Evolutionary conservation across 1,284 basidiomycete species (phyloP).

Genomic region (Trichosporon asahii): DNA sequence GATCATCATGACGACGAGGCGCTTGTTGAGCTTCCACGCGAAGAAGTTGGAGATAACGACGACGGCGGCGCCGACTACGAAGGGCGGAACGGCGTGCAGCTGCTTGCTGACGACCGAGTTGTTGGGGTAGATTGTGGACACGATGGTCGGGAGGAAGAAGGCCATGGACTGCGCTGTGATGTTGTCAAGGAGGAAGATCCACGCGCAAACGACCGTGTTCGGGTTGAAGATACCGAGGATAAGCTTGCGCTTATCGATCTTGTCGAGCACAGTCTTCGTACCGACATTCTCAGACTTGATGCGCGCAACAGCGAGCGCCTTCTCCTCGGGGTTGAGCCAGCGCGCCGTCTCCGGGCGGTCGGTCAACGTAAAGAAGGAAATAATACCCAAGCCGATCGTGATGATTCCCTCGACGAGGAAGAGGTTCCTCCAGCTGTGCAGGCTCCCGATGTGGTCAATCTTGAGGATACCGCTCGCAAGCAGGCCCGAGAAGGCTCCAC

Average conservation of each 20-base stretch:
- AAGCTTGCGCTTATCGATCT: constrained; percentile 29
- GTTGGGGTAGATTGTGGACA: constrained; percentile 47
- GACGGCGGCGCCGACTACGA: constrained; percentile 38
- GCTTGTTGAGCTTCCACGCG: neutral
- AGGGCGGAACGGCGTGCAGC: constrained; percentile 48
- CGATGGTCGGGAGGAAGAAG: constrained; percentile 47
- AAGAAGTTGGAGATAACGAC: constrained; percentile 11
- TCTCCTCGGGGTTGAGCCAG: constrained; percentile 30
- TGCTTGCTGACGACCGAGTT: constrained; percentile 43
- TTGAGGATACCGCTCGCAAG: constrained; percentile 25
- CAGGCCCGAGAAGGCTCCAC: constrained; percentile 25
- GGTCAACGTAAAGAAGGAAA: constrained; percentile 37
- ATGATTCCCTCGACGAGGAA: constrained; percentile 27
- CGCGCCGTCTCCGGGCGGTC: constrained; percentile 38
- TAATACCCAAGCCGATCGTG: constrained; percentile 19
- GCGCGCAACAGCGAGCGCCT: constrained; percentile 29
- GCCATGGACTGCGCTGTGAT: constrained; percentile 44
- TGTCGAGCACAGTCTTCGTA: constrained; percentile 37
- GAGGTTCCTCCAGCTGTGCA: constrained; percentile 24
- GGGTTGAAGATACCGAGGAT: constrained; percentile 31
- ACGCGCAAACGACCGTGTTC: constrained; percentile 30
- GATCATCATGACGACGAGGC: constrained; percentile 18
- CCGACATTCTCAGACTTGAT: constrained; percentile 50
- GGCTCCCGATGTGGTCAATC: constrained; percentile 15
- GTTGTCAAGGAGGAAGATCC: constrained; percentile 52